Evolutionary conservation across 2,329 filamentous ascomycete genomes (phyloP), one percentile per base, ranked within the genome.

Genomic region (Lomentospora prolificans): DNA sequence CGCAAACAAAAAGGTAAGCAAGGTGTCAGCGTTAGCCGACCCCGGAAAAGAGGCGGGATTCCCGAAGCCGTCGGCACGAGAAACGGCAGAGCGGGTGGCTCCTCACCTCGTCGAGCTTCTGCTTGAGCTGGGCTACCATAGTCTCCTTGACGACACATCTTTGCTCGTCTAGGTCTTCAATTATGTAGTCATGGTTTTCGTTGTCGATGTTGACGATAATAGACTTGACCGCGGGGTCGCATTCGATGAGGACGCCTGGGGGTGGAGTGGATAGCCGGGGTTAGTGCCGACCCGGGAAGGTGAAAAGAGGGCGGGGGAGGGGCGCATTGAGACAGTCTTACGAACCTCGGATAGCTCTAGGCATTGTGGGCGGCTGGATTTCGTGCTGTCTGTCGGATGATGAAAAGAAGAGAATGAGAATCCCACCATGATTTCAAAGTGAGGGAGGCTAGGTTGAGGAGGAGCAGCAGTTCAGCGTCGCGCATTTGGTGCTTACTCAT

Each of bases 151-250:
- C 80, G 3, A 92, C 75, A 1, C 90, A 75, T 57, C 86, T 84
- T 66, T 87, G 80, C 58, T 91, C 87, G 69, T 91, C 87, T 1
- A 91, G 78, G 60, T 90, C 86, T 63, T 90, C 86, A 59, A 90
- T 87, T 65, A 92, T 87, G 67, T 83, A 89, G 60, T 85, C 82
- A 69, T 90, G 83, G 61, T 79, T 77, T 57, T 81, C 75, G 63
- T 75, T 80, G 69, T 92, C 85, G 62, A 92, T 87, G 64, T 84
- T 87, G 62, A 88, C 76, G 64, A 92, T 86, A 74, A 91, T 90
- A 60, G 88, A 87, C 71, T 90, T 91, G 77, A 92, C 90, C 48
- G 86, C 89, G n/a, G 88, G 85, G 67, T 92, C 88, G 70, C 86
- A 90, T 69, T 90, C 82, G 69, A 92, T 83, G 60, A 92, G 78